phyloP scores from a whole-genome alignment of 352 stramenopile species.

The Pythium chondricola region DNA sequence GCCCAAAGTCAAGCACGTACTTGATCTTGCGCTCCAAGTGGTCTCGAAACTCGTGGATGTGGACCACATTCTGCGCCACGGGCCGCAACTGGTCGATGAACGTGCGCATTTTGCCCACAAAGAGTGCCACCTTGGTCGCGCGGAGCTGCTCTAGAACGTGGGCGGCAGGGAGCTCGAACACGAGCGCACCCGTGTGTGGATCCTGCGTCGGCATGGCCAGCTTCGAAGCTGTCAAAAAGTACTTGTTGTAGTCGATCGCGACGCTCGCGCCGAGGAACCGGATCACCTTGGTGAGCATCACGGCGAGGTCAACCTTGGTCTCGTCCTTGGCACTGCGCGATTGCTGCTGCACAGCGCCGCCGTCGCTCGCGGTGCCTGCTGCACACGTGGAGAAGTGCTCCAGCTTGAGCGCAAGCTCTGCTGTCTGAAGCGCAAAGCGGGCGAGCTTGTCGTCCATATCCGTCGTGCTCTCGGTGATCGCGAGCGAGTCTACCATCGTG shows the following conservation, averaged over 20 bases:
- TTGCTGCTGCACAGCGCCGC: not conserved
- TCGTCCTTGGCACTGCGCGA: conserved; percentile 15
- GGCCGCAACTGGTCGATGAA: conserved; percentile 48
- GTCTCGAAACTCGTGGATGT: conserved; percentile 38
- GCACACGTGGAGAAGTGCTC: too few relatives aligned
- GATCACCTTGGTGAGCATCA: conserved; percentile 46
- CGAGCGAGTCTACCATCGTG: conserved; percentile 54
- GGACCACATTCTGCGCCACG: conserved; percentile 28
- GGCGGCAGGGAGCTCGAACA: conserved; percentile 35
- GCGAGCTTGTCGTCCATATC: conserved; percentile 56
- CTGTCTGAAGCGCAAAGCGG: conserved; percentile 37
- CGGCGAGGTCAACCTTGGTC: conserved; percentile 30
- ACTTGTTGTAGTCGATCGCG: conserved; percentile 61
- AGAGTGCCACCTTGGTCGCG: conserved; percentile 32
- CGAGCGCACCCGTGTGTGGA: conserved; percentile 21
- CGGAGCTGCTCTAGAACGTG: conserved; percentile 49
- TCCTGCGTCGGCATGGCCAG: conserved; percentile 7
- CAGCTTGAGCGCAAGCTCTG: conserved; percentile 45
- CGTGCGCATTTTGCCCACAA: conserved; percentile 28
- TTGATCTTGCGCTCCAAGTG: conserved; percentile 33
- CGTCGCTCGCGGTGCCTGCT: too few relatives aligned
- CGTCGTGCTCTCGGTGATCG: conserved; percentile 44
- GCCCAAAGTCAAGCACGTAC: conserved; percentile 50
- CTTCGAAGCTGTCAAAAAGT: conserved; percentile 28
- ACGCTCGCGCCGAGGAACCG: conserved; percentile 52